These are phyloP conservation scores for Monascus ruber DNA, from an alignment of 2,329 filamentous ascomycete genomes.

Conservation along the genomic window DNA sequence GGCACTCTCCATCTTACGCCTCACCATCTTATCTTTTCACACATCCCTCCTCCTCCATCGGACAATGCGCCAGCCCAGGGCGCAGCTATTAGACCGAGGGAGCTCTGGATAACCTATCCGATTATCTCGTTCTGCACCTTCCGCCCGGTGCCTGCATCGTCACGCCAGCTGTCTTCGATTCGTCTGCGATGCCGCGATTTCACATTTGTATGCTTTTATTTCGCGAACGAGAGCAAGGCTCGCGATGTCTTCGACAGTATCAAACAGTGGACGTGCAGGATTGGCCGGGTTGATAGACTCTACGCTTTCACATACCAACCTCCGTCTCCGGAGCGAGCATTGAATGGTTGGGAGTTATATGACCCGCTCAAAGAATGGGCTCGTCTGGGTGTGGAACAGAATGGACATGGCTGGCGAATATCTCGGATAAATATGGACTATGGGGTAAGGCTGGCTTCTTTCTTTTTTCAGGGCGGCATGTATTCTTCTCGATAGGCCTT, in stretches of 20 bases:
- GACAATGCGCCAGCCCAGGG: slow-evolving; percentile 30
- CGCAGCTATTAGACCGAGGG: slow-evolving; percentile 42
- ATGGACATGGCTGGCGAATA: slow-evolving; percentile 76
- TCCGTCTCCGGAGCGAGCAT: slow-evolving; percentile 57
- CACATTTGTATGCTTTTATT: slow-evolving; percentile 84
- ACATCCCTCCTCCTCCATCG: slow-evolving; percentile 33
- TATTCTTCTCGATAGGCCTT: too few relatives aligned
- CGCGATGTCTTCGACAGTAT: slow-evolving; percentile 83
- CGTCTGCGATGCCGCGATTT: slow-evolving; percentile 88
- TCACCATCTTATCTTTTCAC: slow-evolving; percentile 55
- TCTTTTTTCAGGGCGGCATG: neutral
- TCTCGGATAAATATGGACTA: slow-evolving; percentile 86
- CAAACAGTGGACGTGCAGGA: slow-evolving; percentile 64
- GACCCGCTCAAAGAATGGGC: slow-evolving; percentile 76
- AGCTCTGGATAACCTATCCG: slow-evolving; percentile 90
- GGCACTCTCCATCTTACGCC: slow-evolving; percentile 52
- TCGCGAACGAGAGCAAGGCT: slow-evolving; percentile 60
- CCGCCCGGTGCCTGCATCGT: slow-evolving; percentile 58
- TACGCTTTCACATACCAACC: slow-evolving; percentile 83
- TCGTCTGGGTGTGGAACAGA: slow-evolving; percentile 75
- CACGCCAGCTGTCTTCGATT: slow-evolving; percentile 66
- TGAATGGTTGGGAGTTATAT: slow-evolving; percentile 77
- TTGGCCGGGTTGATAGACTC: slow-evolving; percentile 74
- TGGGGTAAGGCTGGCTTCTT: slow-evolving; percentile 31
- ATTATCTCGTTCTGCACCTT: slow-evolving; percentile 75